phyloP scores from a whole-genome alignment of 1,139 yeast species.

The Saccharomyces hybrid region DNA sequence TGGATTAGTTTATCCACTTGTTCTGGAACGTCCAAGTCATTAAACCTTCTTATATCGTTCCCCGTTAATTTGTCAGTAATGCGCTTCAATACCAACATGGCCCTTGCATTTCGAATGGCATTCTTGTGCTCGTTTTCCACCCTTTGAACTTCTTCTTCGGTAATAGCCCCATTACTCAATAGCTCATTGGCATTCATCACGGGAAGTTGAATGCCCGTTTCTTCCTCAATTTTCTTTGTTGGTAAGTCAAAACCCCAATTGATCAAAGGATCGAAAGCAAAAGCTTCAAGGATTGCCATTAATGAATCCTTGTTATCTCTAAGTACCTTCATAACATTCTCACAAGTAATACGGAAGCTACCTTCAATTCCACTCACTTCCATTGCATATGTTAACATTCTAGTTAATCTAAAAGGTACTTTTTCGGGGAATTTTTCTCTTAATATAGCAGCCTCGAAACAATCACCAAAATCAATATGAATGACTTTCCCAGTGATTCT shows the following conservation, averaged over 20 bases:
- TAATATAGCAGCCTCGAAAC: constrained; percentile 95
- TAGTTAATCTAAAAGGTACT: constrained; percentile 92
- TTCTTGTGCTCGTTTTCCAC: constrained; percentile 67
- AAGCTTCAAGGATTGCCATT: constrained; percentile 97
- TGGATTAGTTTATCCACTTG: constrained; percentile 93
- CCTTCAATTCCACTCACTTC: constrained; percentile 99
- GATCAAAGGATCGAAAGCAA: constrained; percentile 96
- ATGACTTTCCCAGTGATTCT: constrained; percentile 89
- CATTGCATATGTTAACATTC: constrained; percentile 98
- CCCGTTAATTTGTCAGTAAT: constrained; percentile 92
- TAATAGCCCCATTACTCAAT: constrained; percentile 64
- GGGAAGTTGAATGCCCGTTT: constrained; percentile 61
- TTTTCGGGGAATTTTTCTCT: constrained; percentile 97
- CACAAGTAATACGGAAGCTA: constrained; percentile 91
- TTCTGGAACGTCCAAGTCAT: constrained; percentile 70
- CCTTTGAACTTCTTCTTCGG: constrained; percentile 64
- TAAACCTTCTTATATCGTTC: constrained; percentile 71
- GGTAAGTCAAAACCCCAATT: constrained; percentile 98
- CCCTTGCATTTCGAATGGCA: constrained; percentile 85
- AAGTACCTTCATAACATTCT: constrained; percentile 91
- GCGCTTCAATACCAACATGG: constrained; percentile 80
- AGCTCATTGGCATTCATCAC: constrained; percentile 59
- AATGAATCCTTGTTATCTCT: constrained; percentile 91
- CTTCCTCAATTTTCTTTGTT: constrained; percentile 65
- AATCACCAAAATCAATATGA: constrained; percentile 98